These are phyloP conservation scores for Corynascus novoguineensis DNA, from an alignment of 495 filamentous ascomycete species.

Conservation along the genomic window DNA sequence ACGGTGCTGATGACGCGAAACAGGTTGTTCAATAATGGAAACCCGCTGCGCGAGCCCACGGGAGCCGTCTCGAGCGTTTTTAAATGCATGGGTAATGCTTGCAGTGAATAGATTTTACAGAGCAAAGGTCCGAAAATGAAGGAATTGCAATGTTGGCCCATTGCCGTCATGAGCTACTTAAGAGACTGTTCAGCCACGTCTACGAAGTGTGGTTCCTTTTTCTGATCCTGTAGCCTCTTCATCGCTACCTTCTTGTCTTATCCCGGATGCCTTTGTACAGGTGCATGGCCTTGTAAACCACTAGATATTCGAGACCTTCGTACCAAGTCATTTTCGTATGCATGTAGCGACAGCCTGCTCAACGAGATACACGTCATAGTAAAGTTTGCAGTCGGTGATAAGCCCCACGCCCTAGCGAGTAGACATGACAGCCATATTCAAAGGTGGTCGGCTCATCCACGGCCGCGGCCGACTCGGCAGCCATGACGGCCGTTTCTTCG, in stretches of 20 bases:
- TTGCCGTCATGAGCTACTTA: background rate
- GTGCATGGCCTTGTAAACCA: too few species aligned
- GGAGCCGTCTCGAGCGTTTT: background rate
- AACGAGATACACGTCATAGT: background rate
- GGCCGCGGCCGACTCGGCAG: too few species aligned
- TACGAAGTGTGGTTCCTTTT: background rate
- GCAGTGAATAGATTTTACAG: constrained; percentile 9
- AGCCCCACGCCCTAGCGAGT: background rate
- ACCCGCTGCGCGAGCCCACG: background rate
- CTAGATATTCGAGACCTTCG: too few species aligned
- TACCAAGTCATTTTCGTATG: too few species aligned
- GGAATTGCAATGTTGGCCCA: background rate
- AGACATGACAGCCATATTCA: background rate
- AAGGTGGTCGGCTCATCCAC: background rate
- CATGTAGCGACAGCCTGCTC: background rate
- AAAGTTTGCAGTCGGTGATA: background rate
- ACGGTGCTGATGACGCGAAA: constrained; percentile 4
- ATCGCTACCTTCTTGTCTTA: too few species aligned
- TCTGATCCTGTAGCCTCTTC: background rate
- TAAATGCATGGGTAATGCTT: constrained; percentile 3
- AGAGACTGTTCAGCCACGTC: background rate
- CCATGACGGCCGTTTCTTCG: background rate
- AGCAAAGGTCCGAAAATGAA: background rate
- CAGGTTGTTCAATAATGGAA: constrained; percentile 21
- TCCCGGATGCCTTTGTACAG: too few species aligned